Evolutionary conservation across 192 early-diverging fungal species (phyloP), one percentile per base, ranked within the genome.

Genomic region (Podila horticola): DNA sequence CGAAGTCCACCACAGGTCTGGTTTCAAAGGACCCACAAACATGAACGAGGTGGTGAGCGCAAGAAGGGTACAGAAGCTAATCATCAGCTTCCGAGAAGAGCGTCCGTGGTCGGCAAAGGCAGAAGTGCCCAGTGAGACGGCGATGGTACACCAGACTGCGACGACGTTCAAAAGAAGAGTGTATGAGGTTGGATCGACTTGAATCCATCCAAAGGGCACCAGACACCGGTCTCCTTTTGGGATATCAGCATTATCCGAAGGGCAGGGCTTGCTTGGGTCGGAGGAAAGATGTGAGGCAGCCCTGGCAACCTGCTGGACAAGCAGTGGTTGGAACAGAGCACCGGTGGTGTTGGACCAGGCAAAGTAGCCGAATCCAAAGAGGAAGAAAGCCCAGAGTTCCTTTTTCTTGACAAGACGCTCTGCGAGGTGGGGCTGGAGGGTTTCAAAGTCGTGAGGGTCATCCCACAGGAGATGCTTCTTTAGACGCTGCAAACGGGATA

Each of bases 101-200:
- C 69, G 74, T 15, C 82, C 75, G 55, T 84, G 75, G 76, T 86
- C 84, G 12, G 84, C 84, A 31, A 86, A 76, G 2, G 84, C 69
- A 2, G 82, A 79, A 0, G 82, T 64, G 17, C 82, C 75, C 12
- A 83, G 55, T 9, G 74, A 81, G 10, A 81, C 64, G 48, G 83
- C 59, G 12, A 81, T 79, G n/a, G 82, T 82, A 30, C 82, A 76
- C 74, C 67, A 76, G n/a, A 76, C 67, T 4, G 74, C 30, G 31
- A 70, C 74, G 3, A 76, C 67, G 30, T 76, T 76, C 29, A 76
- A 51, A 4, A 76, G 51, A 29, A 86, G 62, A 12, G 75, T 63
- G 22, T 75, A 76, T 1, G 74, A 76, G 4, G 74, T 76, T 10
- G 74, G 74, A 22, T 69, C 67, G 38, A 76, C 74, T 17, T 15